These are phyloP conservation scores for Trichoderma arundinaceum DNA, from an alignment of 2,329 filamentous ascomycete genomes.

Conservation along the genomic window DNA sequence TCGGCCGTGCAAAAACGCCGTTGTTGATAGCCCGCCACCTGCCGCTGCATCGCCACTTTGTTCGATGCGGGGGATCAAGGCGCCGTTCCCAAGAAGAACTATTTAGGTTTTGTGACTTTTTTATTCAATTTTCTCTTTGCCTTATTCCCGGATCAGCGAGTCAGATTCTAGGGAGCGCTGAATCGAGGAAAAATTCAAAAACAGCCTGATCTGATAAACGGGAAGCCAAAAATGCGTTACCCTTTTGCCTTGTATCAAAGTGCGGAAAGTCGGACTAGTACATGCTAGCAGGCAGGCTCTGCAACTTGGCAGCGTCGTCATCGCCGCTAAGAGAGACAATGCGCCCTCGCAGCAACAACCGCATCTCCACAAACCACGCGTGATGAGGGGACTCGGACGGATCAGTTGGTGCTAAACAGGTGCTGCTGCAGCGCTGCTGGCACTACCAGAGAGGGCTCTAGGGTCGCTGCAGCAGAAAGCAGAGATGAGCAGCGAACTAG, in stretches of 20 bases:
- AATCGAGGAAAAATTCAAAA: not conserved
- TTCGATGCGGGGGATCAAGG: not conserved
- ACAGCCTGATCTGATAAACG: conserved; percentile 17
- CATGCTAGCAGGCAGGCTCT: too few species aligned
- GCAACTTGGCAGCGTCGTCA: conserved; percentile 18
- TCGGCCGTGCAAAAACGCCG: not conserved
- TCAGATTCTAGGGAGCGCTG: not conserved
- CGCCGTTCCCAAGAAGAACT: too few species aligned
- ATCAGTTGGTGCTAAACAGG: too few species aligned
- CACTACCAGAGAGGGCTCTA: too few species aligned
- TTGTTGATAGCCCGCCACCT: conserved; percentile 16
- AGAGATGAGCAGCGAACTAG: too few species aligned
- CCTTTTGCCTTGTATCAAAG: too few species aligned
- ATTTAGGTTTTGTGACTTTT: not conserved
- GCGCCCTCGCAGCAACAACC: conserved; percentile 15
- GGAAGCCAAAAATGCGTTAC: too few species aligned
- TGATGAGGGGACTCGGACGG: too few species aligned
- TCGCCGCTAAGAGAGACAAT: conserved; percentile 3
- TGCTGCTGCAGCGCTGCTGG: not conserved
- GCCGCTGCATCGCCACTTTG: conserved; percentile 18
- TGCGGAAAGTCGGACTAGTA: too few species aligned
- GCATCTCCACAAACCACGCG: conserved; percentile 19
- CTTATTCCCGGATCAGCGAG: conserved; percentile 12
- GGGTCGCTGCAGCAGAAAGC: too few species aligned
- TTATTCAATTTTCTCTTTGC: not conserved